phyloP scores from a whole-genome alignment of 2,329 filamentous ascomycete species.

The Biscogniauxia marginata region DNA sequence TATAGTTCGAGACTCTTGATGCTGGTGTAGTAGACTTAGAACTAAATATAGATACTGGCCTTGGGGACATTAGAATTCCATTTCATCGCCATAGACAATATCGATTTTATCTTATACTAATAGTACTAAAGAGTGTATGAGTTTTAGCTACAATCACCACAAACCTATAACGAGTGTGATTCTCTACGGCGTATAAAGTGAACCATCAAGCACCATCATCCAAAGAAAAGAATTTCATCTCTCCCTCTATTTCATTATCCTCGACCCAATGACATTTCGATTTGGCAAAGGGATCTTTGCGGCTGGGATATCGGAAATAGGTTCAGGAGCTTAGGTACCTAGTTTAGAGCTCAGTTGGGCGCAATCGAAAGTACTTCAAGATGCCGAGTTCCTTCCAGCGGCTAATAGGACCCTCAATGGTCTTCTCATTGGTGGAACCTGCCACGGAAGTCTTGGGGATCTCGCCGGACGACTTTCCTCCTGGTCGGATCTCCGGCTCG shows the following conservation, averaged over 20 bases:
- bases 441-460: background rate
- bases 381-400: constrained; percentile 11
- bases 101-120: background rate
- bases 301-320: background rate
- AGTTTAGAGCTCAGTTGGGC: constrained; percentile 2
- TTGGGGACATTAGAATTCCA: too few species aligned
- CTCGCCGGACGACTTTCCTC: background rate
- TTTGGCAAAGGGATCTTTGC: background rate
- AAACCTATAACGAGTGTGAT: background rate
- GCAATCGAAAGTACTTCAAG: constrained; percentile 10
- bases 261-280: too few species aligned
- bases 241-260: background rate
- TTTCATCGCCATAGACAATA: too few species aligned
- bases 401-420: background rate
- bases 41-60: too few species aligned
- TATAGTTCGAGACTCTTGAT: too few species aligned
- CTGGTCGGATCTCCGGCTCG: constrained; percentile 29
- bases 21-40: too few species aligned
- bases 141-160: background rate
- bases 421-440: background rate
- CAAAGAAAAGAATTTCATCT: background rate
- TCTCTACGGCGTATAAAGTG: background rate
- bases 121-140: background rate
- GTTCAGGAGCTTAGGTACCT: background rate
- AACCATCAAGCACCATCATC: background rate